Evolutionary conservation across 2,329 filamentous ascomycete species (phyloP).

Genomic region (Apiospora pterosperma): DNA sequence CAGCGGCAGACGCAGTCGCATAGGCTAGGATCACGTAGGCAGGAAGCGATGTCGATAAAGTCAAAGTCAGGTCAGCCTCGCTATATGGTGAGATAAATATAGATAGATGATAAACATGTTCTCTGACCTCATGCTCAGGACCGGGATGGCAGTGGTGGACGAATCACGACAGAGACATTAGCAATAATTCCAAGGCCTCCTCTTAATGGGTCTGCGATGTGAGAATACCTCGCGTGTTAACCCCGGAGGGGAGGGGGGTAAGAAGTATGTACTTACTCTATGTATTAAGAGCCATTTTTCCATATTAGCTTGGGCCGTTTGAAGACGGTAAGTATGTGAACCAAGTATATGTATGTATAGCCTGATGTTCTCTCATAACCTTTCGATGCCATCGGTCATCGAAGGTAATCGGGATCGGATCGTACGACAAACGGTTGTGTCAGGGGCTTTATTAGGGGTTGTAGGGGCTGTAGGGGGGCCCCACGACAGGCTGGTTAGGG

Average conservation of each 20-base stretch:
- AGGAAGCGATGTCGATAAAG: not conserved
- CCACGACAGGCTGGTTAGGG: not conserved
- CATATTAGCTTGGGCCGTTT: conserved; percentile 1
- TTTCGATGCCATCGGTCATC: not conserved
- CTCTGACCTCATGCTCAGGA: not conserved
- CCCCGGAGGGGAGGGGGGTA: too few species aligned
- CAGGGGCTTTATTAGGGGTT: not conserved
- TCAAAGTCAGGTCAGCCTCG: not conserved
- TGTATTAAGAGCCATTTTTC: not conserved
- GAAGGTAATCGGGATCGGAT: conserved; percentile 2
- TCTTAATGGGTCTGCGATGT: not conserved
- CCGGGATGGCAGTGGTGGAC: not conserved
- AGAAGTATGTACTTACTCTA: too few species aligned
- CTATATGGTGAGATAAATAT: not conserved
- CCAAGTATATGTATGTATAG: not conserved
- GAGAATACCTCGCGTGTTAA: not conserved
- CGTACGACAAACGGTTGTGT: not conserved
- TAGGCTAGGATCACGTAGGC: not conserved
- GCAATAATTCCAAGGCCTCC: not conserved
- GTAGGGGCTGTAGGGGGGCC: not conserved
- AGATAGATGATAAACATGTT: not conserved
- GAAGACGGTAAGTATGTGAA: not conserved
- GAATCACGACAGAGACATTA: not conserved
- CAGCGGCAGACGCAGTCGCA: not conserved
- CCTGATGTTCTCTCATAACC: not conserved